phyloP scores from a whole-genome alignment of 371 early-diverging fungal genomes.

The Mycotypha africana region DNA sequence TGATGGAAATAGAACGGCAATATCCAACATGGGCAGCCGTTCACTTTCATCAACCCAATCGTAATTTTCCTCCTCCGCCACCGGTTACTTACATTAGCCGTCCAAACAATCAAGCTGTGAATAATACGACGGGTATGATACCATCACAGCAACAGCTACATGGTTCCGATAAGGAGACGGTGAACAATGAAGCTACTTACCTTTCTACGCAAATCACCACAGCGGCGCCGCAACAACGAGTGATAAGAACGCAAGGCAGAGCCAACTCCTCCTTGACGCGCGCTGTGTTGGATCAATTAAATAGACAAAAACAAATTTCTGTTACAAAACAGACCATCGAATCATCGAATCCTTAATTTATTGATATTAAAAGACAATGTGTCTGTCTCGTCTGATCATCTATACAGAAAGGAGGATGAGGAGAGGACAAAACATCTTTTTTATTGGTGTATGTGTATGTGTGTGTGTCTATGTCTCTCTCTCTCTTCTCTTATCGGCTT shows the following conservation, averaged over 20 bases:
- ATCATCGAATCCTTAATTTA: conserved; percentile 1
- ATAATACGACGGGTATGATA: not conserved
- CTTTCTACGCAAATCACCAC: conserved; percentile 15
- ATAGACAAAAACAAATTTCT: conserved; percentile 23
- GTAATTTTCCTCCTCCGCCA: conserved; percentile 35
- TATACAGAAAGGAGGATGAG: too few species aligned
- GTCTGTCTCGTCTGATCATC: too few species aligned
- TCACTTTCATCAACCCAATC: conserved; percentile 65
- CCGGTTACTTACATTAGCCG: conserved; percentile 30
- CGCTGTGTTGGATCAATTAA: conserved; percentile 43
- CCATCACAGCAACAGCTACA: not conserved
- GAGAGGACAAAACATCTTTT: too few species aligned
- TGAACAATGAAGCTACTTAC: conserved; percentile 7
- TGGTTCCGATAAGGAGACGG: not conserved
- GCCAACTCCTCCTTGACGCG: conserved; percentile 42
- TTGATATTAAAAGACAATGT: too few species aligned
- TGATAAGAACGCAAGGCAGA: conserved; percentile 27
- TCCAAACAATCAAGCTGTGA: conserved; percentile 1
- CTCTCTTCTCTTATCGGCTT: too few species aligned
- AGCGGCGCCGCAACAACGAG: conserved; percentile 10
- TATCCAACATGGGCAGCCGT: conserved; percentile 71
- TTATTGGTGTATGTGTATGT: too few species aligned
- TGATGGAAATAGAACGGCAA: conserved; percentile 64
- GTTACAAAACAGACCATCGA: conserved; percentile 5
- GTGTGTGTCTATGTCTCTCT: too few species aligned